These are phyloP conservation scores for Omphalea diandra DNA, from an alignment of 441 rosid species.

Conservation along the genomic window DNA sequence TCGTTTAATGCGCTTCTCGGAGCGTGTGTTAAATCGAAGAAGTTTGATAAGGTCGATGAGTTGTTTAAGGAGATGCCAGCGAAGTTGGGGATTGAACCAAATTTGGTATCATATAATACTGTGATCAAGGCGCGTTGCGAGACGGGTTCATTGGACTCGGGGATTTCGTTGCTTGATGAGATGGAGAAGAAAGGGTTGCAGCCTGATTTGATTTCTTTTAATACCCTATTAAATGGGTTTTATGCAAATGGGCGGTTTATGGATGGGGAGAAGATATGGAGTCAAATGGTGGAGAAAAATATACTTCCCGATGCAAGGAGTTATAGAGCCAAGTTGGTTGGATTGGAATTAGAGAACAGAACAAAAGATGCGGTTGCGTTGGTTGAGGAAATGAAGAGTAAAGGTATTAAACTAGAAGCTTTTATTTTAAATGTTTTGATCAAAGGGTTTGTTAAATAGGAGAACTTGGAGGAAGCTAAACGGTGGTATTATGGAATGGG, in stretches of 20 bases:
- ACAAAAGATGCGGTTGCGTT: constrained; percentile 41
- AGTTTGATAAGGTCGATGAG: constrained; percentile 52
- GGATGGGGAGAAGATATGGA: constrained; percentile 63
- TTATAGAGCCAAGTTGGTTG: constrained; percentile 51
- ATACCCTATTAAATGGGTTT: constrained; percentile 45
- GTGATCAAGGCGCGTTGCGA: constrained; percentile 57
- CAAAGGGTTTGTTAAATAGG: constrained; percentile 41
- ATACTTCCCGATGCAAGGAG: constrained; percentile 48
- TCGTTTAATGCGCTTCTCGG: constrained; percentile 63
- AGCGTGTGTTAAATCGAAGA: constrained; percentile 55
- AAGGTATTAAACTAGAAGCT: constrained; percentile 38
- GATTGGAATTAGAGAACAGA: constrained; percentile 45
- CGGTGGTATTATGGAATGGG: constrained; percentile 44
- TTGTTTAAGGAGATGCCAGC: constrained; percentile 45
- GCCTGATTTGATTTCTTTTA: constrained; percentile 51
- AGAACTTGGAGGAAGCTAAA: constrained; percentile 48
- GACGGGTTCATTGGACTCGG: constrained; percentile 47
- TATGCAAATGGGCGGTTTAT: constrained; percentile 37
- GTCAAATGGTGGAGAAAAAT: constrained; percentile 42
- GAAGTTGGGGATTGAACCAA: constrained; percentile 40
- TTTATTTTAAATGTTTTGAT: constrained; percentile 48
- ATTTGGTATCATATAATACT: constrained; percentile 52
- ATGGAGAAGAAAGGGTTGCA: constrained; percentile 47
- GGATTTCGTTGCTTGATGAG: constrained; percentile 39
- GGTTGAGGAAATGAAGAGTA: constrained; percentile 41